Base-by-base conservation (phyloP, 1,284 basidiomycete species). In the Cutaneotrichosporon dermatis region DNA sequence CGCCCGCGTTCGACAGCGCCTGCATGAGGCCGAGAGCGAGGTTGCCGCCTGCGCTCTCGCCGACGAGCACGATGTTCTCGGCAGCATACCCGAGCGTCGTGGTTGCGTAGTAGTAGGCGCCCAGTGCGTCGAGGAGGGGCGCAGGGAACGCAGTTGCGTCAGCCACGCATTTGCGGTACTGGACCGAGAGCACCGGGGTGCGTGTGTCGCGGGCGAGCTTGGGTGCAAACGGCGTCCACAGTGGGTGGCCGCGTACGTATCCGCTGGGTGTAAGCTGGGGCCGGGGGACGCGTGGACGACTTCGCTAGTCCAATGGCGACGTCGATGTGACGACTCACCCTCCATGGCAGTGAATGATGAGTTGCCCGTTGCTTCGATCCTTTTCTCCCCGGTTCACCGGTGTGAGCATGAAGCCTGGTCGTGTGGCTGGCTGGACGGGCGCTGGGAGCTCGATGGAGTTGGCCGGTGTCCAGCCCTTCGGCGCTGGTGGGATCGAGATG, bases 31-130 rank as follows among this genome's bases (percentile, higher is more conserved):
- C 40, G 10, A 63, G 59, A 3, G 25, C 41, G 10, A 60, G 51
- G 59, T 63, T 52, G 5, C 50, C 59, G 39, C 62, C 62, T 10
- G 62, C 62, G 16, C 52, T 55, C 39, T 63, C 58, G 39, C 62
- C 62, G 16, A 40, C 44, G 8, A 63, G 39, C 13, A 54, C 49
- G 46, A 63, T 56, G 51, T 60, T 53, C 33, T 41, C 7, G 16
- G 62, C 56, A 25, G 33, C 42, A 15, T 60, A 63, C 4, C 59
- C 59, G 15, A 63, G 59, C 10, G 37, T 40, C 35, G 35, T 12
- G 4, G 51, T 54, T 4, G 57, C 50, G 54, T 63, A 63, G 15
- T 58, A 43, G 59, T 56, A 63, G 10, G 56, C 59, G 11, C 54
- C 56, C 25, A 63, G 57, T 8, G 58, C 58, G 51, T 63, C 62